These are phyloP conservation scores for Letharia lupina DNA, from an alignment of 495 filamentous ascomycete genomes.

Conservation along the genomic window DNA sequence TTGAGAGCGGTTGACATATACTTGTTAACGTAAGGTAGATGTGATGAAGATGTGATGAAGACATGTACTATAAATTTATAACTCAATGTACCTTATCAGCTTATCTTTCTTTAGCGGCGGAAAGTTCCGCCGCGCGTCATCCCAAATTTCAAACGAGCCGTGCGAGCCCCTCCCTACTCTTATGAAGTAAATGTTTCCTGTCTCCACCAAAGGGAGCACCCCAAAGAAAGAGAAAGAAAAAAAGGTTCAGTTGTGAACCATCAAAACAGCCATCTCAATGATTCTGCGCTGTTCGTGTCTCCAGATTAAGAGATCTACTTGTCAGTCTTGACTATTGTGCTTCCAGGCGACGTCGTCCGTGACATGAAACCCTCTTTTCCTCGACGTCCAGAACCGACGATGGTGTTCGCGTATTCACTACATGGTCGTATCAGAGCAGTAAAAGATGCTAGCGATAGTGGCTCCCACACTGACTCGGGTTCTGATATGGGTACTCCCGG, in stretches of 20 bases:
- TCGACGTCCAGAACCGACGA: not conserved
- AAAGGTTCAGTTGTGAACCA: not conserved
- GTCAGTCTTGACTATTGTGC: not conserved
- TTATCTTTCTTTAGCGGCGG: too few species aligned
- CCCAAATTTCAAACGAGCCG: too few species aligned
- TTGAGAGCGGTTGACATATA: not conserved
- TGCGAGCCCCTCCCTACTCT: too few species aligned
- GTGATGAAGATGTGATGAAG: not conserved
- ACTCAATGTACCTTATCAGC: too few species aligned
- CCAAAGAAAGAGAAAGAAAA: too few species aligned
- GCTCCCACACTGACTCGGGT: slow-evolving; percentile 4
- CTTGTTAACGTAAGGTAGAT: not conserved
- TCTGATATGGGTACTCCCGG: not conserved
- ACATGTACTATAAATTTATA: too few species aligned
- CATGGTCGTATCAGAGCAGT: slow-evolving; percentile 1
- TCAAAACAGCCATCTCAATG: not conserved
- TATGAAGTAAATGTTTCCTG: too few species aligned
- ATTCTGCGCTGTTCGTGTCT: not conserved
- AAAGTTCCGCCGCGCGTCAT: too few species aligned
- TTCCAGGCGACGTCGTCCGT: not conserved
- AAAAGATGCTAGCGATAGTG: slow-evolving; percentile 7
- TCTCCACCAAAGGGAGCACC: too few species aligned
- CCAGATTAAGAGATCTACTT: not conserved
- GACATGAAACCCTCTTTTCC: not conserved
- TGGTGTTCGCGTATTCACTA: not conserved